Evolutionary conservation across 805 yeast genomes (phyloP).

Genomic region (Candida sphagnicola): DNA sequence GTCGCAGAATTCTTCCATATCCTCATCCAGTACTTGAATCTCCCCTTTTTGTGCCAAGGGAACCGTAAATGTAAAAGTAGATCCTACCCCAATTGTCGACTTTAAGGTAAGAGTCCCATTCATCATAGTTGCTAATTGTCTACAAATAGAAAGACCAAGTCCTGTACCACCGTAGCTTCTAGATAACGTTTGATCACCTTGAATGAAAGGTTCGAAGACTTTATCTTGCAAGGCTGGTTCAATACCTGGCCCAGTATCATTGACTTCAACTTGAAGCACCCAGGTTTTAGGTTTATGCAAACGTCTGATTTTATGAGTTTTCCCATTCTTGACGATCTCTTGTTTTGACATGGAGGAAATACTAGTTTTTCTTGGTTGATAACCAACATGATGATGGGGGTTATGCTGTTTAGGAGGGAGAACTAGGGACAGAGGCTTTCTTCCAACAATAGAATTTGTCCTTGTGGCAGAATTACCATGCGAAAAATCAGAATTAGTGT

Average conservation of each 20-base stretch:
- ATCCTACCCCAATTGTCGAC: conserved; percentile 77
- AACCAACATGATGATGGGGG: conserved; percentile 3
- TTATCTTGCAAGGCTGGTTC: conserved; percentile 74
- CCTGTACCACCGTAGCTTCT: conserved; percentile 96
- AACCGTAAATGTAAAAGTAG: conserved; percentile 75
- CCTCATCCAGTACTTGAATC: conserved; percentile 34
- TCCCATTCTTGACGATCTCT: conserved; percentile 33
- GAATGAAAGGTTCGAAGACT: conserved; percentile 94
- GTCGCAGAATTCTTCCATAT: conserved; percentile 45
- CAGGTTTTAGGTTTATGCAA: conserved; percentile 42
- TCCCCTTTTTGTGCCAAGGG: conserved; percentile 69
- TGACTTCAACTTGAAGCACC: conserved; percentile 68
- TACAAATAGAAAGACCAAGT: conserved; percentile 81
- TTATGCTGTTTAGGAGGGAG: conserved; percentile 1
- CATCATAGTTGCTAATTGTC: conserved; percentile 90
- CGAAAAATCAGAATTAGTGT: background rate
- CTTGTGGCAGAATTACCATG: too few relatives aligned
- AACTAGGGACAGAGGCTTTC: background rate
- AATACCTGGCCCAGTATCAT: conserved; percentile 94
- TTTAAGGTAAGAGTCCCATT: conserved; percentile 74
- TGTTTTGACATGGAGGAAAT: conserved; percentile 14
- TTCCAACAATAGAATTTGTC: too few relatives aligned
- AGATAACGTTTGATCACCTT: conserved; percentile 92
- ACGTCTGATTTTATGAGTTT: conserved; percentile 30
- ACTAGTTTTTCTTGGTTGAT: conserved; percentile 10